Evolutionary conservation across 2,329 filamentous ascomycete species (phyloP), one percentile per base, ranked within the genome.

Genomic region (Didymosphaeria variabile): DNA sequence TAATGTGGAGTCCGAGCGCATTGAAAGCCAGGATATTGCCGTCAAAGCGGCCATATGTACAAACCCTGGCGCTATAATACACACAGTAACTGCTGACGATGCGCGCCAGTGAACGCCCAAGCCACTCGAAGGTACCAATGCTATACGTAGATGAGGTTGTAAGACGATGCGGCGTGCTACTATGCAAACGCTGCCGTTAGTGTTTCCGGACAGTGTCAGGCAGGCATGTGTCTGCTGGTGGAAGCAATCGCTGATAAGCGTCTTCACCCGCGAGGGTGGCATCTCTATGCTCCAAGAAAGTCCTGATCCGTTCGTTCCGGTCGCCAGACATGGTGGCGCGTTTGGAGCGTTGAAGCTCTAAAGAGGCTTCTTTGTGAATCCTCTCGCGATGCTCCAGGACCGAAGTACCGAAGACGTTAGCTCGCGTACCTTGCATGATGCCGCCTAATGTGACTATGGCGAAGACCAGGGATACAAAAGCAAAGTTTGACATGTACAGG

Each of bases 401-500:
- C 31, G 84, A 85, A 9, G 84, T 79, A 1, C 89, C 87, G 58
- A 87, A 85, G 34, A 85, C 84, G 44, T 86, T 88, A 13, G 91
- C 90, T 63, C 91, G 85, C 3, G 87, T 88, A 38, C 88, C 88
- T 77, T 97, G 93, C 12, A 88, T 85, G 62, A 92, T 85, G 19
- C 88, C 88, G 0, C 90, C 93, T 12, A 94, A 78, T 12, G 91
- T 80, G 13, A 91, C 87, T 38, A 93, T 83, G 3, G 89, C 79
- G 32, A 92, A 80, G 7, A 98, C 81, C n/a, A 97, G 78, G 6
- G 87, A 82, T 8, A 90, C 86, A 73, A 98, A 98, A 13, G 88
- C 85, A 45, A 88, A 87, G 72, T 97, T 97, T 60, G 90, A 91
- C 79, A 94, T 88, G 78, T 88, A 91, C 55, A 89, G 69, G 86